Conservation (phyloP, 1,284 basidiomycete species). For the Athelia sp. region DNA sequence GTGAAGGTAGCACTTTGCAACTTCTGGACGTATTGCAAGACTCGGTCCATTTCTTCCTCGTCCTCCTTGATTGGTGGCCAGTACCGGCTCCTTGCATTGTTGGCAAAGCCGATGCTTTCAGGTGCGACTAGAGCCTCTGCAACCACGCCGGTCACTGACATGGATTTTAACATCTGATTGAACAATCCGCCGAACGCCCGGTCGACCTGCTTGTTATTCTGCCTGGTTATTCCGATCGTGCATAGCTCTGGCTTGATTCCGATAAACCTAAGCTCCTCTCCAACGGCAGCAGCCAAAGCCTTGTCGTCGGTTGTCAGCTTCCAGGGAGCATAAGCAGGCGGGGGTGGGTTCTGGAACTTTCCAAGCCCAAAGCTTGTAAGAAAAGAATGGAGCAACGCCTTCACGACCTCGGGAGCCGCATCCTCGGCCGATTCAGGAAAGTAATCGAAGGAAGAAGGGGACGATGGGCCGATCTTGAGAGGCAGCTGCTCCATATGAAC, state of each 20-base stretch:
- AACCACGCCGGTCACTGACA: background rate
- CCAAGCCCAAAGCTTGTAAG: slow-evolving; percentile 13
- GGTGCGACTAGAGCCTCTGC: background rate
- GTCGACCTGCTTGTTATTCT: slow-evolving; percentile 1
- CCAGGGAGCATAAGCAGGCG: slow-evolving; percentile 19
- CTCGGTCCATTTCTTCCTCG: background rate
- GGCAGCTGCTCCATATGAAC: slow-evolving; percentile 9
- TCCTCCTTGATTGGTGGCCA: background rate
- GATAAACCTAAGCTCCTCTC: slow-evolving; percentile 20
- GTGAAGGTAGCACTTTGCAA: no score
- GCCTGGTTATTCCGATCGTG: slow-evolving; percentile 14
- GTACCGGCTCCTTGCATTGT: no score
- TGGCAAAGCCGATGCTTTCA: background rate
- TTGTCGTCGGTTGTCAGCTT: slow-evolving; percentile 22
- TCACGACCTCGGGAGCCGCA: slow-evolving; percentile 23
- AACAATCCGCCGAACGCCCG: slow-evolving; percentile 6
- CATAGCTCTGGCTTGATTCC: slow-evolving; percentile 22
- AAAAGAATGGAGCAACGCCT: slow-evolving; percentile 24
- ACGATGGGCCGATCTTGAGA: background rate
- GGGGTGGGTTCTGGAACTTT: background rate
- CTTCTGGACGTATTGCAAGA: background rate
- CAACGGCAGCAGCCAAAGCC: slow-evolving; percentile 19
- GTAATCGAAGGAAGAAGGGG: slow-evolving; percentile 13
- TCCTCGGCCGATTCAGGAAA: slow-evolving; percentile 24
- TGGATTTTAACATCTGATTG: background rate